Base-by-base conservation (phyloP, 2,329 filamentous ascomycete genomes). In the Curvularia eragrostidis region DNA sequence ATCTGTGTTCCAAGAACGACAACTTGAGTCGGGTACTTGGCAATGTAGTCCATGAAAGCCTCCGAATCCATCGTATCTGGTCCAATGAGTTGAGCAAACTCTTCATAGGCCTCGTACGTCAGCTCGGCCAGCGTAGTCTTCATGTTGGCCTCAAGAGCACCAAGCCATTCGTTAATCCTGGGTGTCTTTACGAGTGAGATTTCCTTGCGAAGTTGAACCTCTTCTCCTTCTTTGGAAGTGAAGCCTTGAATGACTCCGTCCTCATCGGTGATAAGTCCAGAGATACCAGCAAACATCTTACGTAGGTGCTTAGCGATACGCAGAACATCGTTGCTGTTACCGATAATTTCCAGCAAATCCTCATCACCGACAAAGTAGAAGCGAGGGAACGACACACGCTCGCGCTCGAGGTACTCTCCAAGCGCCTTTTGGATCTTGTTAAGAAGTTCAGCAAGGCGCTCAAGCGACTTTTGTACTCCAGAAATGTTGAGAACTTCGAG, bases 311-410 rank as follows among this genome's bases (percentile, higher is more conserved):
- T 99, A 39, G 95, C 92, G 66, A 99, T 96, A 53, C 95, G 93
- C 59, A 95, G 81, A 9, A 94, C 97, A 72, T 99, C 95, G 72
- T 97, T 97, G 80, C 94, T 98, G 77, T 99, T 99, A 74, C 95
- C 95, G 64, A 99, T 99, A 80, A 99, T 99, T 77, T 99, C 95
- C 7, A 99, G 84, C 56, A 99, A 82, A 78, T 99, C 95, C 74
- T 99, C 96, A 71, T 99, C 96, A 76, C 95, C 95, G 55, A 99
- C 96, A 70, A 99, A 99, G 81, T 99, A 99, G 82, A 99, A 99
- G 57, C 95, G 89, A 43, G 95, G 95, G 81, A 99, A 99, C 0
- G 94, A 96, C 0, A 98, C 91, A 78, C 95, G 89, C 79, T 99
- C 95, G 72, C 95, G 93, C 78, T 99, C 96, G 34, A 99, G 87